Percentiles rank a stretch among this genome's conserved stretches.
phyloP scores from a whole-genome alignment of 1,139 yeast species.

The Petasospora fabianii region DNA sequence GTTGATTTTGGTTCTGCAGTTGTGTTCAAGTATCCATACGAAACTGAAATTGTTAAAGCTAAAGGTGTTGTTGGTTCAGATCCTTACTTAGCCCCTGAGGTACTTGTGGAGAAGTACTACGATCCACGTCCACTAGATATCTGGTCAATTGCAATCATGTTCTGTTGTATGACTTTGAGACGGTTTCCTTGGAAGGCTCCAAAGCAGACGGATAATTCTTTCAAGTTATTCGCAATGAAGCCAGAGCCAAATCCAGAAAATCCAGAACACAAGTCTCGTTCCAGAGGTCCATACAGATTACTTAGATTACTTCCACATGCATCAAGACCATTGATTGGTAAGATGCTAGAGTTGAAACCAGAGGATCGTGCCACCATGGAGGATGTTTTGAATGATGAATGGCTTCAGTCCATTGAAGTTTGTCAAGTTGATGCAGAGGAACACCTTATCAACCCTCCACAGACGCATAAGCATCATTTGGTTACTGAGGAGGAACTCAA shows the following conservation, averaged over 20 bases:
- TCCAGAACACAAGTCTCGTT: slow-evolving; percentile 32
- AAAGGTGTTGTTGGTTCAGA: slow-evolving; percentile 79
- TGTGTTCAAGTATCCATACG: slow-evolving; percentile 46
- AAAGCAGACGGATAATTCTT: slow-evolving; percentile 51
- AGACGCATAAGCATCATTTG: slow-evolving; percentile 51
- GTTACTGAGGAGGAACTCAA: slow-evolving; percentile 49
- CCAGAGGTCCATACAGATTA: slow-evolving; percentile 76
- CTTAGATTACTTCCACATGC: slow-evolving; percentile 79
- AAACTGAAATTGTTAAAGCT: slow-evolving; percentile 40
- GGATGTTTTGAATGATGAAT: slow-evolving; percentile 62
- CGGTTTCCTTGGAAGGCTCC: slow-evolving; percentile 83
- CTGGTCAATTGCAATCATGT: slow-evolving; percentile 77
- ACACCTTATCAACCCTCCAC: slow-evolving; percentile 21
- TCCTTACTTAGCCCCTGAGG: slow-evolving; percentile 80
- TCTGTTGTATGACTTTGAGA: slow-evolving; percentile 67
- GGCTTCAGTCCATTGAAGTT: slow-evolving; percentile 49
- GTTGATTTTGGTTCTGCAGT: slow-evolving; percentile 80
- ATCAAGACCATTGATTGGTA: slow-evolving; percentile 65
- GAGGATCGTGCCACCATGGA: slow-evolving; percentile 62
- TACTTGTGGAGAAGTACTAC: slow-evolving; percentile 45
- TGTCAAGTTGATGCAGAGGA: slow-evolving; percentile 36
- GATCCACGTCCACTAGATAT: slow-evolving; percentile 73
- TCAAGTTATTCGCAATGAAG: slow-evolving; percentile 38
- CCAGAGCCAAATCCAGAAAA: slow-evolving; percentile 35
- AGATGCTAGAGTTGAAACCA: slow-evolving; percentile 74